Evolutionary conservation across 495 filamentous ascomycete genomes (phyloP).

Genomic region (Usnea hakonensis): DNA sequence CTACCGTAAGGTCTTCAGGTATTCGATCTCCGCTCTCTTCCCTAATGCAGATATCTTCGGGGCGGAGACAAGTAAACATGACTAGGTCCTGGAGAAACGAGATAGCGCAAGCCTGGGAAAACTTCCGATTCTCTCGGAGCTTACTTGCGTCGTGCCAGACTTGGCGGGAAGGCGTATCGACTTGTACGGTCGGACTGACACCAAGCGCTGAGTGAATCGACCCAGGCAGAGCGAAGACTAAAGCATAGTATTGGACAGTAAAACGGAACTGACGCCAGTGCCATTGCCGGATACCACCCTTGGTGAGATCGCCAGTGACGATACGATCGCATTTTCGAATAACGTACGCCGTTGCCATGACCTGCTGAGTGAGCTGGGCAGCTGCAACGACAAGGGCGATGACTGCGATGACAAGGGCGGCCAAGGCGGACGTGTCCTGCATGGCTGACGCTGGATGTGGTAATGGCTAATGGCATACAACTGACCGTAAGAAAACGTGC

Average conservation of each 20-base stretch:
- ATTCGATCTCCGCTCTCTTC: slow-evolving; percentile 18
- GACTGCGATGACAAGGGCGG: slow-evolving; percentile 12
- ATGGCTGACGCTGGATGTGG: not conserved
- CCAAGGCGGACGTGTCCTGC: slow-evolving; percentile 12
- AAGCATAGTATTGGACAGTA: slow-evolving; percentile 13
- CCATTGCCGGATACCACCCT: slow-evolving; percentile 9
- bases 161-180: not conserved
- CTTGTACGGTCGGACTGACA: slow-evolving; percentile 11
- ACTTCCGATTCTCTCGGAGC: not conserved
- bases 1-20: slow-evolving; percentile 16
- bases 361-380: slow-evolving; percentile 11
- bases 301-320: slow-evolving; percentile 14
- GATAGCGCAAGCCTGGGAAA: slow-evolving; percentile 11
- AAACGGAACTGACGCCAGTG: slow-evolving; percentile 20
- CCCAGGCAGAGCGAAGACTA: slow-evolving; percentile 11
- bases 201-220: slow-evolving; percentile 11
- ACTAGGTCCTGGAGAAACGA: slow-evolving; percentile 13
- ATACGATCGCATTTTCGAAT: slow-evolving; percentile 19
- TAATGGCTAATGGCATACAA: too few relatives aligned
- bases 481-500: too few relatives aligned
- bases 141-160: not conserved
- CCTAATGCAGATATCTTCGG: slow-evolving; percentile 2
- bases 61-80: not conserved
- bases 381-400: slow-evolving; percentile 14
- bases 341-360: slow-evolving; percentile 16